These are phyloP conservation scores for Yamadazyma dendronema DNA, from an alignment of 1,139 yeast species.

Conservation along the genomic window DNA sequence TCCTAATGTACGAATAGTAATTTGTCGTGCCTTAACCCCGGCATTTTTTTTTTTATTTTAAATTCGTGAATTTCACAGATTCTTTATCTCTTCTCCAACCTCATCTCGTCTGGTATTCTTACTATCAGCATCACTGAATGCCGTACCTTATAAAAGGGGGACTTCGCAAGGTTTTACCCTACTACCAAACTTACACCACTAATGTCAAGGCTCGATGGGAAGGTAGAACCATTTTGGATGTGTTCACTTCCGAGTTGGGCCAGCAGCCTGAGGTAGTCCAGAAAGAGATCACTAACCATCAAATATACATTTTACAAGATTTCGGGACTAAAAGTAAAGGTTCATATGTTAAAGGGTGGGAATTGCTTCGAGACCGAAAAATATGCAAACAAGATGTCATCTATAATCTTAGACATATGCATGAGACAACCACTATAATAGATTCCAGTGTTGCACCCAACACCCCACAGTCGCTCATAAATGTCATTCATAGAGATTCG, in stretches of 20 bases:
- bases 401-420: conserved; percentile 50
- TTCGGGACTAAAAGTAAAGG: conserved; percentile 19
- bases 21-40: not conserved
- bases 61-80: not conserved
- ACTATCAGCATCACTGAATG: no score
- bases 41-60: no score
- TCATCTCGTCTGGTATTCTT: conserved; percentile 7
- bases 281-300: conserved; percentile 21
- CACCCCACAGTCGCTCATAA: conserved; percentile 21
- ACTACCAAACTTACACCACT: conserved; percentile 37
- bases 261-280: conserved; percentile 24
- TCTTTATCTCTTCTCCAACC: no score
- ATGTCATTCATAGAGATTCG: conserved; percentile 47
- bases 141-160: conserved; percentile 33
- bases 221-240: conserved; percentile 40
- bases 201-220: conserved; percentile 52
- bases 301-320: conserved; percentile 26
- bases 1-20: no score
- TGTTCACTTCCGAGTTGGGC: conserved; percentile 47
- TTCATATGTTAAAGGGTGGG: conserved; percentile 20
- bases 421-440: conserved; percentile 55
- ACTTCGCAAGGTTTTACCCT: conserved; percentile 47
- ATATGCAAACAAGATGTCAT: conserved; percentile 51
- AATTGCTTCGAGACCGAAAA: conserved; percentile 18
- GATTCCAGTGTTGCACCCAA: conserved; percentile 18